Conservation (phyloP, 306 rosid species). For the Corylus americana region DNA sequence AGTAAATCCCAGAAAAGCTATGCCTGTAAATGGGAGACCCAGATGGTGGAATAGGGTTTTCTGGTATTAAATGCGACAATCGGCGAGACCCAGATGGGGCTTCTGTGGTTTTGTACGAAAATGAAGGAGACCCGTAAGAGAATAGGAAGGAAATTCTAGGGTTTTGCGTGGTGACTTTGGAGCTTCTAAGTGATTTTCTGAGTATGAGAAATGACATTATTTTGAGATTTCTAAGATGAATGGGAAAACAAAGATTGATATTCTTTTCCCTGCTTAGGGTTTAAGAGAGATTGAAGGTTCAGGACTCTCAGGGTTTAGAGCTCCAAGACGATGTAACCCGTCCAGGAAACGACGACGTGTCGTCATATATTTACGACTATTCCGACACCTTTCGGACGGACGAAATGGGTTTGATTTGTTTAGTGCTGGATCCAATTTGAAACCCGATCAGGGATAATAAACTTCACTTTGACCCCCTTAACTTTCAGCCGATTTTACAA, state of each 20-base stretch:
- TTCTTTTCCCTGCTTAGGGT: conserved; percentile 1
- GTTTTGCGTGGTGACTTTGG: conserved; percentile 6
- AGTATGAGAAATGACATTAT: conserved; percentile 36
- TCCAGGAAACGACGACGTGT: neutral
- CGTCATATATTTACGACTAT: neutral
- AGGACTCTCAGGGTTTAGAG: conserved; percentile 1
- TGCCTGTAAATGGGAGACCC: conserved; percentile 11
- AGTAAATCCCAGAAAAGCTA: conserved; percentile 4
- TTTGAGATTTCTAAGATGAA: neutral
- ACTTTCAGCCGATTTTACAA: too few relatives aligned
- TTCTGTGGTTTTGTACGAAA: conserved; percentile 15
- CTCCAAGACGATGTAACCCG: neutral
- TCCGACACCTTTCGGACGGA: too few relatives aligned
- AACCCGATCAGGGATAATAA: too few relatives aligned
- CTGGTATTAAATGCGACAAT: conserved; percentile 22
- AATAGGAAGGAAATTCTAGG: conserved; percentile 3
- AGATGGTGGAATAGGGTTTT: neutral
- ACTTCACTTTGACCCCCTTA: too few relatives aligned
- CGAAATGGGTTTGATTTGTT: too few relatives aligned
- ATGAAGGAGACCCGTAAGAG: conserved; percentile 18
- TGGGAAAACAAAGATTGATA: neutral
- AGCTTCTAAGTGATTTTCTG: conserved; percentile 34
- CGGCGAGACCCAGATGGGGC: conserved; percentile 26
- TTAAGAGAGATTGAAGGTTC: neutral
- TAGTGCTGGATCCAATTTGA: too few relatives aligned